These are phyloP conservation scores for Purpureocillium takamizusanense DNA, from an alignment of 2,329 filamentous ascomycete species.

Conservation along the genomic window DNA sequence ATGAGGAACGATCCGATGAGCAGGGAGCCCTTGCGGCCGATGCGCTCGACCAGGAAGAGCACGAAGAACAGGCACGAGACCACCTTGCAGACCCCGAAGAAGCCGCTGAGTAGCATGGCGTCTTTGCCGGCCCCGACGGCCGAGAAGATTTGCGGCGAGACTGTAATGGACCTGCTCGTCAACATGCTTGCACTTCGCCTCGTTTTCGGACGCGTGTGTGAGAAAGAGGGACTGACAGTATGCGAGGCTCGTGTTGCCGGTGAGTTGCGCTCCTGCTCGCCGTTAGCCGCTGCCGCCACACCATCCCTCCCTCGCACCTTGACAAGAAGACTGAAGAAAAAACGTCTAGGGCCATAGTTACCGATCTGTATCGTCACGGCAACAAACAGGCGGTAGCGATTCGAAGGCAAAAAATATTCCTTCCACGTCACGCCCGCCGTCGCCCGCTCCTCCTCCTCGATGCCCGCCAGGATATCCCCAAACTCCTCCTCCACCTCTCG, in stretches of 20 bases:
- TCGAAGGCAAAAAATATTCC: conserved; percentile 34
- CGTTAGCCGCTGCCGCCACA: not conserved
- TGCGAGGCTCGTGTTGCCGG: conserved; percentile 40
- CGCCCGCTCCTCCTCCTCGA: conserved; percentile 34
- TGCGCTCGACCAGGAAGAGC: conserved; percentile 37
- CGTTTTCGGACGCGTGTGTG: too few species aligned
- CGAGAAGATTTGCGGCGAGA: conserved; percentile 41
- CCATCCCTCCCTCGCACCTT: not conserved
- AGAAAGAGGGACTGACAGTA: conserved; percentile 32
- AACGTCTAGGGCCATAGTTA: conserved; percentile 5
- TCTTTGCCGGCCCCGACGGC: conserved; percentile 37
- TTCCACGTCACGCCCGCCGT: conserved; percentile 36
- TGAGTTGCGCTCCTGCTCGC: conserved; percentile 29
- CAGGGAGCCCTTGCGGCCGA: conserved; percentile 39
- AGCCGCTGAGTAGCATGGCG: conserved; percentile 39
- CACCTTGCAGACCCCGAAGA: conserved; percentile 44
- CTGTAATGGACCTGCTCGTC: conserved; percentile 14
- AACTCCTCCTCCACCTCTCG: conserved; percentile 14
- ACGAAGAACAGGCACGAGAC: conserved; percentile 36
- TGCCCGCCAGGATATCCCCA: conserved; percentile 31
- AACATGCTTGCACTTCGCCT: not conserved
- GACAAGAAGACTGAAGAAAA: too few species aligned
- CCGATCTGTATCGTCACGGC: conserved; percentile 40
- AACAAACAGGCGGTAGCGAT: conserved; percentile 37
- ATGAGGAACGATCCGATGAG: conserved; percentile 38